These are phyloP conservation scores for Entomortierella parvispora DNA, from an alignment of 192 early-diverging fungal genomes.

Conservation along the genomic window DNA sequence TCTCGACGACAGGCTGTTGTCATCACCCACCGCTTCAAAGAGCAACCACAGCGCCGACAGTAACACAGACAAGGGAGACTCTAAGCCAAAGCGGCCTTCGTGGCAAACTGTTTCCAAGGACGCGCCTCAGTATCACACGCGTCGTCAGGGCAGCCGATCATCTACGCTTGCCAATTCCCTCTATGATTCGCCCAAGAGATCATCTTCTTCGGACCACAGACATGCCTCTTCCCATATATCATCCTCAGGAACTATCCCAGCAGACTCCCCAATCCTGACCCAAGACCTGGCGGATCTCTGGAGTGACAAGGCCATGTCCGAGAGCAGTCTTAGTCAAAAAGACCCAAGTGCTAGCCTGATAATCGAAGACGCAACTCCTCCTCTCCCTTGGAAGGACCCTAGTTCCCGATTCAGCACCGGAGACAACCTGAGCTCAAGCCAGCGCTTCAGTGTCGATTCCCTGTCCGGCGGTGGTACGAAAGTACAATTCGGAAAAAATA, in stretches of 20 bases:
- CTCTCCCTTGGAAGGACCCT: conserved; percentile 32
- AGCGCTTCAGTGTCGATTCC: conserved; percentile 39
- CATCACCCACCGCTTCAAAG: too few relatives aligned
- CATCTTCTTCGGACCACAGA: conserved; percentile 11
- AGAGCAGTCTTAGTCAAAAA: background rate
- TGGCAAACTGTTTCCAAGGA: too few relatives aligned
- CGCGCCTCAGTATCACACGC: background rate
- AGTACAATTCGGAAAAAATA: background rate
- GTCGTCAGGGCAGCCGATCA: conserved; percentile 12
- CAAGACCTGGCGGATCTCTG: conserved; percentile 16
- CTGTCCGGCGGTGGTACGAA: conserved; percentile 37
- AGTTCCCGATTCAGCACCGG: background rate
- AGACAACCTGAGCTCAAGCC: conserved; percentile 11
- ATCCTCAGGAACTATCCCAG: background rate
- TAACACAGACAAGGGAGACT: too few relatives aligned
- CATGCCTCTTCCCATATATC: conserved; percentile 27
- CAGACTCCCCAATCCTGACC: background rate
- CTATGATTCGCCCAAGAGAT: conserved; percentile 26
- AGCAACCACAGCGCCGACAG: too few relatives aligned
- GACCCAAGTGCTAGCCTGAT: conserved; percentile 13
- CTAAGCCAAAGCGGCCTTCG: too few relatives aligned
- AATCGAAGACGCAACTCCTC: conserved; percentile 33
- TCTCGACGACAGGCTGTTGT: too few relatives aligned
- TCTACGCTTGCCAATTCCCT: conserved; percentile 29
- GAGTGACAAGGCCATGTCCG: background rate